Evolutionary conservation across 441 rosid species (phyloP), one percentile per base, ranked within the genome.

Genomic region (Lagerstroemia fauriei): DNA sequence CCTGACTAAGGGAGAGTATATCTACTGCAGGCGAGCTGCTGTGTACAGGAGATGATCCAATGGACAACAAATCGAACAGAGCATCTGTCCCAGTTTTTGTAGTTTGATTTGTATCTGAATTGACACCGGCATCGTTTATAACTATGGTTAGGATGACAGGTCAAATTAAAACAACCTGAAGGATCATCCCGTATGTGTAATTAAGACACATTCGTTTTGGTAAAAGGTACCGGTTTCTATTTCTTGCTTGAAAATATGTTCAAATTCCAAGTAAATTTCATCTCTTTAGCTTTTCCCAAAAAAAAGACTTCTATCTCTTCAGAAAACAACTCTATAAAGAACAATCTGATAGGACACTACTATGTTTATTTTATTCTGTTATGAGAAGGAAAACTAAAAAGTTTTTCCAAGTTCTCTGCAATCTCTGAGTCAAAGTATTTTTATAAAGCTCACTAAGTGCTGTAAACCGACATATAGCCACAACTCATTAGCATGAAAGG

Each of bases 11-110:
- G 83, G 93, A 91, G 86, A 93, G 85, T 61, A 93, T 88, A 82
- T 90, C 97, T 81, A 86, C 27, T 31, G 90, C 75, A 81, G 94
- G 79, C 82, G 94, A 82, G 85, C 77, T 89, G 88, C 77, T 91
- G 83, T 88, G 94, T 65, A 81, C 88, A 32, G 97, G 91, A 79
- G 85, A 85, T 59, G 94, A 86, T 88, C 98, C 99, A 83, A 95
- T 91, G 66, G 99, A 94, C 86, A 95, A 84, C 77, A 95, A 92
- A 91, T 93, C 99, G 81, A 95, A 85, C 68, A 97, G 91, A 85
- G 91, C 92, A 90, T 97, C 98, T 65, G 97, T 82, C 80, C 92
- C 91, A 46, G 92, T 91, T 87, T 88, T 94, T 73, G 94, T 90
- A 85, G 93, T 91, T 77, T 89, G 92, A 85, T 80, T 90, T 76